Evolutionary conservation across 2,329 filamentous ascomycete genomes (phyloP).

Genomic region (Zymoseptoria passerinii): DNA sequence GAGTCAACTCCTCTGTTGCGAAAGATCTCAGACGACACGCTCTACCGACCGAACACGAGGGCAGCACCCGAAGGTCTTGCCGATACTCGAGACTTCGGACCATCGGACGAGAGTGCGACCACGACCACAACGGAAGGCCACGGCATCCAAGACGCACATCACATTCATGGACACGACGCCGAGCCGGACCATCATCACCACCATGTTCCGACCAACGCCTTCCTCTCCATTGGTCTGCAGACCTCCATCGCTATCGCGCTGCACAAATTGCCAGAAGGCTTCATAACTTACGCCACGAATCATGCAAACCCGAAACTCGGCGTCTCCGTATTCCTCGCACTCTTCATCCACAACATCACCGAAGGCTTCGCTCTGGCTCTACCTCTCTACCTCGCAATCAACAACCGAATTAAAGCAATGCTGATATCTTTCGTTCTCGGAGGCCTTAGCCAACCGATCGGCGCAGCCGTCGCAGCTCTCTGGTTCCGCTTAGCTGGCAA

Average conservation of each 20-base stretch:
- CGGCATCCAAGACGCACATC: constrained; percentile 5
- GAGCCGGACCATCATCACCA: constrained; percentile 62
- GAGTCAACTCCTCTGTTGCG: constrained; percentile 26
- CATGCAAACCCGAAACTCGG: constrained; percentile 86
- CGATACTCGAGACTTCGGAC: constrained; percentile 4
- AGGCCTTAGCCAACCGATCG: constrained; percentile 77
- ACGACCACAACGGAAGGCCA: constrained; percentile 8
- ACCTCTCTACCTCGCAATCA: constrained; percentile 83
- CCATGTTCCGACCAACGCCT: constrained; percentile 89
- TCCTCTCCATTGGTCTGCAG: constrained; percentile 89
- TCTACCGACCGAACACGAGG: constrained; percentile 9
- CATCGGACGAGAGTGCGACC: constrained; percentile 14
- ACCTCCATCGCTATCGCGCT: constrained; percentile 91
- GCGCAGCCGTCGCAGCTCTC: constrained; percentile 71
- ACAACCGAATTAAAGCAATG: constrained; percentile 73
- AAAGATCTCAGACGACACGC: constrained; percentile 14
- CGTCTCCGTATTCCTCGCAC: constrained; percentile 84
- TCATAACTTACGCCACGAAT: constrained; percentile 93
- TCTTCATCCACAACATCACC: constrained; percentile 97
- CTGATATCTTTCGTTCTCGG: constrained; percentile 75
- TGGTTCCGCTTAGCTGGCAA: constrained; percentile 65
- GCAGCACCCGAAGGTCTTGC: constrained; percentile 10
- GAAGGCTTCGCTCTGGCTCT: constrained; percentile 93
- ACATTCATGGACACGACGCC: constrained; percentile 67
- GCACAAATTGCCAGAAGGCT: constrained; percentile 84